These are phyloP conservation scores for Eucalyptus tenuipes DNA, from an alignment of 345 rosid genomes.

Conservation along the genomic window DNA sequence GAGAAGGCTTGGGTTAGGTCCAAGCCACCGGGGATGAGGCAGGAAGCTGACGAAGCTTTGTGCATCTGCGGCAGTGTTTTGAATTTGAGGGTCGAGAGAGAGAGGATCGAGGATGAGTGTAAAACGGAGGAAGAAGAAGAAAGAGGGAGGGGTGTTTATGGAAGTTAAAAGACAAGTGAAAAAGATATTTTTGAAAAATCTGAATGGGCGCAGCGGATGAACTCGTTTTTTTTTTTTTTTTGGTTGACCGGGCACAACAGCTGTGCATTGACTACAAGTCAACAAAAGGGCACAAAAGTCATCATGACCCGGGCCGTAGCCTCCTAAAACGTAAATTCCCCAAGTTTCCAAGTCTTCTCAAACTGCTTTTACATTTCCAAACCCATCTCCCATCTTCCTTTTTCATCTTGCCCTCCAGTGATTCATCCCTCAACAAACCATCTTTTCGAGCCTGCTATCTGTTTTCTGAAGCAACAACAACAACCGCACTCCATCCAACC, in stretches of 20 bases:
- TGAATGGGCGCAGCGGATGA: no score
- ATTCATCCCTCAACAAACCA: background rate
- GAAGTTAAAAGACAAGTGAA: no score
- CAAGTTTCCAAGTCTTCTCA: background rate
- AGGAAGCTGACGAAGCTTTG: no score
- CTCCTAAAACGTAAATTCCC: background rate
- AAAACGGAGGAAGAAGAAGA: no score
- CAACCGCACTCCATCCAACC: background rate
- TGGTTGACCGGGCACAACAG: background rate
- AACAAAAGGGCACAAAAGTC: background rate
- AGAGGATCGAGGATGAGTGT: no score
- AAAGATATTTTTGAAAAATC: no score
- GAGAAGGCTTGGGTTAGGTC: no score
- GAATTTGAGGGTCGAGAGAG: no score
- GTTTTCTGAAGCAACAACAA: background rate
- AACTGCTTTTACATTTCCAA: background rate
- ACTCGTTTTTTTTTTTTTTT: no score
- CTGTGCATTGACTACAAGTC: background rate
- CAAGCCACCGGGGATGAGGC: no score
- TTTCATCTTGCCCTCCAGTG: background rate
- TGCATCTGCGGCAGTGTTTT: no score
- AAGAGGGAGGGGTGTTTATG: no score
- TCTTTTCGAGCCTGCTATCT: background rate
- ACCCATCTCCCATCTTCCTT: background rate
- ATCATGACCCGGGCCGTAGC: background rate